A percentile compares a stretch with the other conserved stretches of the same genome.
These are phyloP conservation scores for Sphagnum fallax DNA, from an alignment of 228 moss, liverwort and hornwort species.

Conservation along the genomic window DNA sequence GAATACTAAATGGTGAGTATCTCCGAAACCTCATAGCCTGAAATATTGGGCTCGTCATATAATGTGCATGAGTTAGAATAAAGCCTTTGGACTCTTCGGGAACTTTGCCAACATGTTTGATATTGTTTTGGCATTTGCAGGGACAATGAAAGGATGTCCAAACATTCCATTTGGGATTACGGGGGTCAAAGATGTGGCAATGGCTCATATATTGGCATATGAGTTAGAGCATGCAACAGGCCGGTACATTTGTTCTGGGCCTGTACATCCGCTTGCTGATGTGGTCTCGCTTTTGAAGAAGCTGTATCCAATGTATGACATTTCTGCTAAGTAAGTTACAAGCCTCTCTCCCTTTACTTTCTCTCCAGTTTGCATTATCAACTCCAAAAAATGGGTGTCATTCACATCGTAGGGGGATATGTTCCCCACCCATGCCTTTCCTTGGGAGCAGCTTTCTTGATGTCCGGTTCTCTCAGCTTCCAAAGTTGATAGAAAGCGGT, in stretches of 20 bases:
- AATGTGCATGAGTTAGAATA: too few species aligned
- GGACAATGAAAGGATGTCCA: conserved; percentile 8
- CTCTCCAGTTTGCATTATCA: too few species aligned
- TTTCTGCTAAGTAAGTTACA: conserved; percentile 27
- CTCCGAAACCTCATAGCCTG: not conserved
- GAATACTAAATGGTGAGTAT: conserved; percentile 27
- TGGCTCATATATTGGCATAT: conserved; percentile 20
- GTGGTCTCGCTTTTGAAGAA: not conserved
- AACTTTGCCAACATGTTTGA: too few species aligned
- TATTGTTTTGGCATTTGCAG: conserved; percentile 1
- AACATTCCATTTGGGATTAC: conserved; percentile 5
- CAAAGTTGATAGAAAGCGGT: too few species aligned
- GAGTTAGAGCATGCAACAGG: conserved; percentile 17
- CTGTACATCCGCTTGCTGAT: not conserved
- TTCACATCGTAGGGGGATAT: too few species aligned
- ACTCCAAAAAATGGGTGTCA: too few species aligned
- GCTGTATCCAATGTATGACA: conserved; percentile 4
- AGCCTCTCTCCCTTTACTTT: too few species aligned
- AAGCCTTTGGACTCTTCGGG: not conserved
- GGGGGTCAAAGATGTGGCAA: conserved; percentile 19
- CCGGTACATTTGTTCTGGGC: conserved; percentile 8
- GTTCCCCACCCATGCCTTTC: too few species aligned
- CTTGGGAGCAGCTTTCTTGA: too few species aligned
- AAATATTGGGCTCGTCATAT: too few species aligned
- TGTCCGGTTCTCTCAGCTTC: too few species aligned